These are phyloP conservation scores for Plasmodium malariae DNA, from an alignment of 169 alveolate genomes.

Conservation along the genomic window DNA sequence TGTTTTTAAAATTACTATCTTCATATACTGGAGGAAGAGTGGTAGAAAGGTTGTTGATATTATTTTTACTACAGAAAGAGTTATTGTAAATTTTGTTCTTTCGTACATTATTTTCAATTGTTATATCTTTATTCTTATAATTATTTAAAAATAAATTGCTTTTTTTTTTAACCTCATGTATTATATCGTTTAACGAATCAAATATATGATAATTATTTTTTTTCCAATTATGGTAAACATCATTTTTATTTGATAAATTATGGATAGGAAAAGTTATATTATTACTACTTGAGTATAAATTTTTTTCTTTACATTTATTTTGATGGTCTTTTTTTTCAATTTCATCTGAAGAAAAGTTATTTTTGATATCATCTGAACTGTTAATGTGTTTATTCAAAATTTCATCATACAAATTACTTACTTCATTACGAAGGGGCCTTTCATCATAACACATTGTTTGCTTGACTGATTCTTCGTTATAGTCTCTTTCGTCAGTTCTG, in stretches of 20 bases:
- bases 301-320: slow-evolving; percentile 1
- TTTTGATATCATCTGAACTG: background rate
- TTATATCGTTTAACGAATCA: slow-evolving; percentile 17
- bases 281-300: background rate
- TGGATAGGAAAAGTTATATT: background rate
- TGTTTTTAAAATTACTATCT: background rate
- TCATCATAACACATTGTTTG: background rate
- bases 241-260: slow-evolving; percentile 12
- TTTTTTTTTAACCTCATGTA: slow-evolving; percentile 25
- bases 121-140: slow-evolving; percentile 20
- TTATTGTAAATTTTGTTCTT: slow-evolving; percentile 1
- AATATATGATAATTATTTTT: slow-evolving; percentile 12
- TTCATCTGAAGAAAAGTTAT: background rate
- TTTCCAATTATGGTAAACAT: slow-evolving; percentile 10
- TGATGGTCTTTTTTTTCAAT: slow-evolving; percentile 10
- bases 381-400: slow-evolving; percentile 10
- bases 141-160: slow-evolving; percentile 21
- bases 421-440: background rate
- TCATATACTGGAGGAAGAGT: background rate
- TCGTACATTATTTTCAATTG: background rate
- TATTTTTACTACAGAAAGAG: slow-evolving; percentile 2
- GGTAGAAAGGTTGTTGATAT: background rate
- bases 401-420: background rate
- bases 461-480: background rate
- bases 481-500: background rate